Evolutionary conservation across 1,139 yeast genomes (phyloP).

Genomic region (Wickerhamomyces sp.): DNA sequence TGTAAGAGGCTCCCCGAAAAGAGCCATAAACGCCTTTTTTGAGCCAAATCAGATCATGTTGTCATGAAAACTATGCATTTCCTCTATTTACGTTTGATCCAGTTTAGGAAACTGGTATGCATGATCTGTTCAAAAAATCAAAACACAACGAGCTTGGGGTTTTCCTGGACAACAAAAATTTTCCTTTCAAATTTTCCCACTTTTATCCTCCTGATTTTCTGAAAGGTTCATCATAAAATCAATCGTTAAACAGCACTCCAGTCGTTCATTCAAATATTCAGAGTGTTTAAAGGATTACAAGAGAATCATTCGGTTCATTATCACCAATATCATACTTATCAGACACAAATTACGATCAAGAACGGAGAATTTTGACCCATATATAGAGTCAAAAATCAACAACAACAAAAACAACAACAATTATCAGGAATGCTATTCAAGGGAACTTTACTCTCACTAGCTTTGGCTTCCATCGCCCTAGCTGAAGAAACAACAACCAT

Average conservation of each 20-base stretch:
- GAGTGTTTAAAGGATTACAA: background rate
- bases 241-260: conserved; percentile 3
- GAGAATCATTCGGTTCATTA: too few relatives aligned
- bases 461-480: conserved; percentile 16
- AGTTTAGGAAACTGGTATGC: too few relatives aligned
- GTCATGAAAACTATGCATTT: too few relatives aligned
- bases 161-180: too few relatives aligned
- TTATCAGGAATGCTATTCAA: conserved; percentile 17
- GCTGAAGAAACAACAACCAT: conserved; percentile 25
- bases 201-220: background rate
- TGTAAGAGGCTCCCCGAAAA: too few relatives aligned
- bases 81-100: too few relatives aligned
- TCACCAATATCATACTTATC: too few relatives aligned
- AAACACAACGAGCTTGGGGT: too few relatives aligned
- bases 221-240: background rate
- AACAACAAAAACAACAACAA: background rate
- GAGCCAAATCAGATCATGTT: too few relatives aligned
- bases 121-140: too few relatives aligned
- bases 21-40: too few relatives aligned
- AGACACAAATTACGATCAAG: too few relatives aligned
- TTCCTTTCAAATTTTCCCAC: background rate
- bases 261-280: conserved; percentile 6
- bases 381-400: background rate
- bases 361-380: background rate
- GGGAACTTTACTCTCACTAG: conserved; percentile 17